Conservation (phyloP, 2,329 filamentous ascomycete genomes). For the Tolypocladium cylindrosporum region DNA sequence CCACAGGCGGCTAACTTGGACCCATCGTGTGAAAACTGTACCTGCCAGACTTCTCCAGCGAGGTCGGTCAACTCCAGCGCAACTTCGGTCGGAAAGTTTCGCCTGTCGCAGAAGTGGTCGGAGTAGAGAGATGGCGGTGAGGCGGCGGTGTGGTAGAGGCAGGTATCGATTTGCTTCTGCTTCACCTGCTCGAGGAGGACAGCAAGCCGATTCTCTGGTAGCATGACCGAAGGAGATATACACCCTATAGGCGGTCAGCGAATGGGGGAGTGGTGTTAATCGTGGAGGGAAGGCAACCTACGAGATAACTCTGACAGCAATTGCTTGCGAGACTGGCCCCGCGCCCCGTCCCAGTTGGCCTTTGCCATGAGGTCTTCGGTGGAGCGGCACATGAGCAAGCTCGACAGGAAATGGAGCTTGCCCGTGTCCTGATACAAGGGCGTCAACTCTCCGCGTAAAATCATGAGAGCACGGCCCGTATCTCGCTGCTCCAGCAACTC, state of each 20-base stretch:
- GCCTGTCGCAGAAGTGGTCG: slow-evolving; percentile 74
- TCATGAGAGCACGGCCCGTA: slow-evolving; percentile 61
- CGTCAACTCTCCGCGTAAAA: slow-evolving; percentile 81
- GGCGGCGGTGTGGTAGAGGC: slow-evolving; percentile 79
- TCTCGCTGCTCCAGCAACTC: slow-evolving; percentile 76
- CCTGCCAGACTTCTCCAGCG: slow-evolving; percentile 79
- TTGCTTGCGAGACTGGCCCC: slow-evolving; percentile 60
- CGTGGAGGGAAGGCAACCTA: slow-evolving; percentile 24
- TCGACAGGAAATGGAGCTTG: slow-evolving; percentile 74
- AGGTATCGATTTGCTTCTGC: slow-evolving; percentile 69
- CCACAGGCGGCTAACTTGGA: slow-evolving; percentile 74
- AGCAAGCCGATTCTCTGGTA: slow-evolving; percentile 82
- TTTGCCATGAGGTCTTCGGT: slow-evolving; percentile 65
- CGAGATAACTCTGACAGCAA: slow-evolving; percentile 77
- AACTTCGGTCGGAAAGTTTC: slow-evolving; percentile 66
- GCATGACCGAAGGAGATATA: slow-evolving; percentile 94
- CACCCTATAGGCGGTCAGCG: slow-evolving; percentile 46
- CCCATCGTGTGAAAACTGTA: slow-evolving; percentile 85
- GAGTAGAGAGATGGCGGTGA: slow-evolving; percentile 75
- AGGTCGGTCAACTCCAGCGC: slow-evolving; percentile 64
- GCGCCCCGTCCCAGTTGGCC: slow-evolving; percentile 77
- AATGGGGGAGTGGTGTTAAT: background rate
- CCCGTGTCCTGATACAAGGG: slow-evolving; percentile 71
- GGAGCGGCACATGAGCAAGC: slow-evolving; percentile 80
- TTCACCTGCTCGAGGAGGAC: slow-evolving; percentile 77